Percentiles rank a stretch among this genome's conserved stretches.
Evolutionary conservation across 192 early-diverging fungal species (phyloP).

Genomic region (Backusella luteola): DNA sequence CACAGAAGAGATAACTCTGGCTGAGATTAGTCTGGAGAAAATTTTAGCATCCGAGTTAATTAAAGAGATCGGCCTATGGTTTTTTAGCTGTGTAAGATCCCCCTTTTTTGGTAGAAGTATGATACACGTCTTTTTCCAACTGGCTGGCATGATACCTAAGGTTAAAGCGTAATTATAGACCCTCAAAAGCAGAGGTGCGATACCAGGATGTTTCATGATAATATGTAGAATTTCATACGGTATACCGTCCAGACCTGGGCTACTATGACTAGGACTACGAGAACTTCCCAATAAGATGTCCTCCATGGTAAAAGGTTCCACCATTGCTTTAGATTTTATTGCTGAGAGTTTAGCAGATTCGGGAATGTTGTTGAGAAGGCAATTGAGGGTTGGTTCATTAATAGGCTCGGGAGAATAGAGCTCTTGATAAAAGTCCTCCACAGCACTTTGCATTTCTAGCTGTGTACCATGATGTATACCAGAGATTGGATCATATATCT

Average conservation of each 20-base stretch:
- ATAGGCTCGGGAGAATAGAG: constrained; percentile 11
- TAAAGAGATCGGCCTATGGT: no score
- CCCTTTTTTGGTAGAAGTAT: constrained; percentile 32
- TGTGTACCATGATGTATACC: background rate
- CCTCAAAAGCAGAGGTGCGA: background rate
- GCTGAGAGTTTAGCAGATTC: background rate
- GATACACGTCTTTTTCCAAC: constrained; percentile 20
- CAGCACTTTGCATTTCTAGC: background rate
- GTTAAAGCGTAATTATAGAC: constrained; percentile 8
- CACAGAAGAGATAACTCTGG: no score
- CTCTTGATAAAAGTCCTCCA: background rate
- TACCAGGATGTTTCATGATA: background rate
- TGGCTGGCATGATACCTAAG: constrained; percentile 2
- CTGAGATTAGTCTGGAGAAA: no score
- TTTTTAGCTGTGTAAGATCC: constrained; percentile 18
- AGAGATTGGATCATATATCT: background rate
- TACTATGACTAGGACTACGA: background rate
- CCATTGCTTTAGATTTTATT: background rate
- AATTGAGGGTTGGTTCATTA: background rate
- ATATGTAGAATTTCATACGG: constrained; percentile 12
- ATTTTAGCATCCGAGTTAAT: no score
- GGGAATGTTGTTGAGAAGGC: background rate
- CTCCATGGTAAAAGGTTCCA: background rate
- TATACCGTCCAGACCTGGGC: constrained; percentile 15
- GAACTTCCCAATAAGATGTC: background rate